A percentile compares a stretch with the other conserved stretches of the same genome.
phyloP scores from a whole-genome alignment of 176 grass and related monocot genomes.

The Saccharum spontaneum region DNA sequence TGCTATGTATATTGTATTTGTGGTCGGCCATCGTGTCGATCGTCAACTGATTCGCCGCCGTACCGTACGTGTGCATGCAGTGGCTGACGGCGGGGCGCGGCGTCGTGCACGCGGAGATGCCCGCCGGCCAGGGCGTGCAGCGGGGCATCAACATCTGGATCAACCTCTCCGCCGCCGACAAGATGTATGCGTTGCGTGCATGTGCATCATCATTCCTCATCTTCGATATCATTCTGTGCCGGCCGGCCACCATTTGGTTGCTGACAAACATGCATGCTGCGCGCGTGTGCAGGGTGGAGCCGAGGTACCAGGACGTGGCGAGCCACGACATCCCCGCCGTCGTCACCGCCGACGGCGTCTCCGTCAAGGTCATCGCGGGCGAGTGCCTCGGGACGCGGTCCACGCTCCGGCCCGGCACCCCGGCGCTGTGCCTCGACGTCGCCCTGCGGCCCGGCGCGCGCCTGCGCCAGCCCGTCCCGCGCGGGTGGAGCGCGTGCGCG shows the following conservation, averaged over 20 bases:
- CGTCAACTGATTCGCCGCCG: not conserved
- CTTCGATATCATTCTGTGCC: not conserved
- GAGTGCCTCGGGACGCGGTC: slow-evolving; percentile 64
- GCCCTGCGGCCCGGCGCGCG: slow-evolving; percentile 49
- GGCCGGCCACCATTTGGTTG: not conserved
- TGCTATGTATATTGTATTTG: not conserved
- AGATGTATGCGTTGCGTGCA: slow-evolving; percentile 47
- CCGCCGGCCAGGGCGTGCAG: slow-evolving; percentile 56
- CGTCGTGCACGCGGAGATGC: slow-evolving; percentile 93
- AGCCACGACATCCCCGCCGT: slow-evolving; percentile 60
- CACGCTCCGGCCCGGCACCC: slow-evolving; percentile 59
- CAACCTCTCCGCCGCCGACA: slow-evolving; percentile 82
- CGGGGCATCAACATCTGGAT: slow-evolving; percentile 78
- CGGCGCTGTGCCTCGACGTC: slow-evolving; percentile 78
- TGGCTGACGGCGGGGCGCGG: slow-evolving; percentile 95
- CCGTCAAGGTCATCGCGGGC: slow-evolving; percentile 80
- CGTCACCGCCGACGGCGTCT: slow-evolving; percentile 41
- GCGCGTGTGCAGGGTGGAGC: slow-evolving; percentile 57
- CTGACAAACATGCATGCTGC: not conserved
- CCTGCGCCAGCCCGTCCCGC: slow-evolving; percentile 47
- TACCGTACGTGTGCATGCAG: slow-evolving; percentile 23
- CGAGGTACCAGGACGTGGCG: slow-evolving; percentile 72
- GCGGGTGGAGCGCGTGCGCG: slow-evolving; percentile 62
- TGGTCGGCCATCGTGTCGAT: not conserved
- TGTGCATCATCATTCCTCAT: not conserved